phyloP scores from a whole-genome alignment of 2,329 filamentous ascomycete genomes.

The Fusarium buharicum region DNA sequence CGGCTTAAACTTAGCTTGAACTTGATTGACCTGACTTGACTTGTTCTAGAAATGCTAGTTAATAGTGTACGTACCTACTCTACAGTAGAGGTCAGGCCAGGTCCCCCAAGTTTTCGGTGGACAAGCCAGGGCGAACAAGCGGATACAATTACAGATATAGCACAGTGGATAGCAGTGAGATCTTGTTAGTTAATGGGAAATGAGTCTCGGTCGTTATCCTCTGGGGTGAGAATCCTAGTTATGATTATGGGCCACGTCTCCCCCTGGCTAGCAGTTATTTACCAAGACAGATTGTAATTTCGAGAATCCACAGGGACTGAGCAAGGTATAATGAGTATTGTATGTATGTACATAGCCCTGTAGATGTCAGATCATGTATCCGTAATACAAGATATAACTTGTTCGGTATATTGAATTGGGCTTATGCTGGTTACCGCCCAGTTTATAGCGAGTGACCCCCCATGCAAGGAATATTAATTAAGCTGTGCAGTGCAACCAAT shows the following conservation, averaged over 20 bases:
- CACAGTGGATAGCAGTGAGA: conserved; percentile 16
- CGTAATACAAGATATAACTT: neutral
- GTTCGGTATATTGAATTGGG: conserved; percentile 14
- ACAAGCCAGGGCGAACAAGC: conserved; percentile 26
- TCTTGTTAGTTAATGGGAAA: conserved; percentile 36
- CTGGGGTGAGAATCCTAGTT: conserved; percentile 35
- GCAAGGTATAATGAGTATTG: conserved; percentile 8
- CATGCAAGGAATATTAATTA: conserved; percentile 30
- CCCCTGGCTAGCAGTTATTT: conserved; percentile 43
- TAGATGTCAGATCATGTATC: neutral
- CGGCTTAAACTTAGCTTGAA: neutral
- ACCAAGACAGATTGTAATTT: conserved; percentile 42
- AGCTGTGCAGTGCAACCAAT: conserved; percentile 35
- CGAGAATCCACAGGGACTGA: conserved; percentile 40
- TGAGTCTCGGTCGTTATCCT: conserved; percentile 35
- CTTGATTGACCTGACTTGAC: conserved; percentile 8
- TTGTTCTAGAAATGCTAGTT: conserved; percentile 23
- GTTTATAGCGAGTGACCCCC: neutral
- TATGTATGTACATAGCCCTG: neutral
- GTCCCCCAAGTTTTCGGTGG: conserved; percentile 24
- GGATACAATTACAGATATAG: conserved; percentile 10
- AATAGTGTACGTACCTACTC: conserved; percentile 28
- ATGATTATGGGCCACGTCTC: conserved; percentile 26
- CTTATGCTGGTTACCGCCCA: conserved; percentile 15
- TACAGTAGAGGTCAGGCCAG: conserved; percentile 13